Conservation (phyloP, 371 early-diverging fungal species). For the Mucor sp. region DNA sequence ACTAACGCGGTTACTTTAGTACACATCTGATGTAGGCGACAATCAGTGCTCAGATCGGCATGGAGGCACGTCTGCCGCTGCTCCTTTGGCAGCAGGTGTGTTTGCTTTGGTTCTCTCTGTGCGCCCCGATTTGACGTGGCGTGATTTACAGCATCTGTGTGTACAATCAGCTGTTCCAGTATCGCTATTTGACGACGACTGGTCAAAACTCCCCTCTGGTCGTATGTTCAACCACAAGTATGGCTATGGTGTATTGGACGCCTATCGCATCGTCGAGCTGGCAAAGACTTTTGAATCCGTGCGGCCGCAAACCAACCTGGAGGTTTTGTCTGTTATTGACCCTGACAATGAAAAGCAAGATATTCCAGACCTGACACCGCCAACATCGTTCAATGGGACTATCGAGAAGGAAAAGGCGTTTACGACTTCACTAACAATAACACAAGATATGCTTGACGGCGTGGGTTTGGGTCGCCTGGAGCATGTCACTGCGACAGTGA, state of each 20-base stretch:
- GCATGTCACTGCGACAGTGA: slow-evolving; percentile 84
- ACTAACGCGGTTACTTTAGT: slow-evolving; percentile 15
- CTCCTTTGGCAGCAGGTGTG: slow-evolving; percentile 84
- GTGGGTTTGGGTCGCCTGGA: slow-evolving; percentile 66
- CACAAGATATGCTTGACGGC: slow-evolving; percentile 43
- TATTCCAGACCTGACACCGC: slow-evolving; percentile 40
- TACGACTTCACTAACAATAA: slow-evolving; percentile 40
- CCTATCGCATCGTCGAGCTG: slow-evolving; percentile 73
- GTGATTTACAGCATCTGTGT: slow-evolving; percentile 86
- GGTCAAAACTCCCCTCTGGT: slow-evolving; percentile 63
- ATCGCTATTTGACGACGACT: slow-evolving; percentile 60
- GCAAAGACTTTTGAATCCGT: slow-evolving; percentile 66
- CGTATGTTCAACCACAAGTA: slow-evolving; percentile 87
- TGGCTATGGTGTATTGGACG: slow-evolving; percentile 91
- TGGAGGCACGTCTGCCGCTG: slow-evolving; percentile 92
- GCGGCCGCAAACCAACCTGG: slow-evolving; percentile 58
- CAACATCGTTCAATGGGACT: slow-evolving; percentile 41
- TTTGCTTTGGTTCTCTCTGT: slow-evolving; percentile 70
- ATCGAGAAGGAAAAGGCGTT: slow-evolving; percentile 33
- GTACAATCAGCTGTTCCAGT: slow-evolving; percentile 81
- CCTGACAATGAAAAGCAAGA: slow-evolving; percentile 29
- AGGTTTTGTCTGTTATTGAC: slow-evolving; percentile 43
- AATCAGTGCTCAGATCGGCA: slow-evolving; percentile 67
- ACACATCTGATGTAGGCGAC: slow-evolving; percentile 73
- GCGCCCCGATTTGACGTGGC: slow-evolving; percentile 88